Percentiles rank a stretch among this genome's conserved stretches.
phyloP scores from a whole-genome alignment of 352 stramenopile species.

The Pythium grandisporangium region DNA sequence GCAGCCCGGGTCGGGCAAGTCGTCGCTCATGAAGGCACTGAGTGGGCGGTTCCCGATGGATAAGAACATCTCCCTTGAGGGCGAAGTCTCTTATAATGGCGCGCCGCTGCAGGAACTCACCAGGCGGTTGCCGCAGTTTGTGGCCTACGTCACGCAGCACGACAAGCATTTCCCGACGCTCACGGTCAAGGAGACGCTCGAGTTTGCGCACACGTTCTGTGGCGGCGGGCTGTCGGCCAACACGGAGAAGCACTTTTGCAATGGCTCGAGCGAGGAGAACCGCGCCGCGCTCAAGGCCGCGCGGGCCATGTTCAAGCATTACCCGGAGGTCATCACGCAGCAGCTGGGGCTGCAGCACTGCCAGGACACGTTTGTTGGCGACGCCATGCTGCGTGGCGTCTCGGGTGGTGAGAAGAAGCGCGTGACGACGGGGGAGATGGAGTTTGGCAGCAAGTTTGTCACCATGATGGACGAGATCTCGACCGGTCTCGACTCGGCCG shows the following conservation, averaged over 20 bases:
- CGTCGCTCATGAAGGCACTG: slow-evolving; percentile 20
- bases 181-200: slow-evolving; percentile 22
- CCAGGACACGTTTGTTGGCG: slow-evolving; percentile 32
- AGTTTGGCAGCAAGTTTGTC: slow-evolving; percentile 53
- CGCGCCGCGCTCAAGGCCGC: slow-evolving; percentile 2
- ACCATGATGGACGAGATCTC: slow-evolving; percentile 87
- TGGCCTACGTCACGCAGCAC: slow-evolving; percentile 15
- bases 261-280: slow-evolving; percentile 17
- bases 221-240: slow-evolving; percentile 15
- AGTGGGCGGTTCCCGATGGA: slow-evolving; percentile 18
- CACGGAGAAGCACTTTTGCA: slow-evolving; percentile 19
- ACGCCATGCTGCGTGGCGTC: slow-evolving; percentile 29
- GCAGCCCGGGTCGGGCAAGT: slow-evolving; percentile 21
- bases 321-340: slow-evolving; percentile 22
- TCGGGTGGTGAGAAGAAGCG: slow-evolving; percentile 37
- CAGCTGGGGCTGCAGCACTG: slow-evolving; percentile 28
- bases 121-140: slow-evolving; percentile 12
- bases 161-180: slow-evolving; percentile 20
- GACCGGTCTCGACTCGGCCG: slow-evolving; percentile 87
- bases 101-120: not conserved
- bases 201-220: slow-evolving; percentile 15
- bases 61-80: slow-evolving; percentile 19
- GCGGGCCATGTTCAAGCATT: slow-evolving; percentile 12
- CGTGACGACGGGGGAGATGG: slow-evolving; percentile 53
- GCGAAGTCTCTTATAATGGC: slow-evolving; percentile 21